A percentile compares a stretch with the other conserved stretches of the same genome.
These are phyloP conservation scores for Tuber brumale DNA, from an alignment of 495 filamentous ascomycete species.

Conservation along the genomic window DNA sequence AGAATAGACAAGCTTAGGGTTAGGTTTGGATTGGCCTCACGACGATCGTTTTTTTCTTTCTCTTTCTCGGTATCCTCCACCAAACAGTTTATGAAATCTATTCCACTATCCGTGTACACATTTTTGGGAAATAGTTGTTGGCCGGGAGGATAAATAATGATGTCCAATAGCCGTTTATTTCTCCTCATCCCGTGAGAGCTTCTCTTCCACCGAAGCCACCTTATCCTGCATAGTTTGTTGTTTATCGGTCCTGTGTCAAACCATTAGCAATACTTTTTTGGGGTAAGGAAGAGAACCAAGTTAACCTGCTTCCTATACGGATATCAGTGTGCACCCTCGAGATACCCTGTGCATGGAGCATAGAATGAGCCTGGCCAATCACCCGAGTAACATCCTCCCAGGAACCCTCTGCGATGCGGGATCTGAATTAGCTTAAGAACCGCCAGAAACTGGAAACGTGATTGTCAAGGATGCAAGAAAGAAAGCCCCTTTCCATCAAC, in stretches of 20 bases:
- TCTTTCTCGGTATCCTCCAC: background rate
- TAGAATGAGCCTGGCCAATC: conserved; percentile 81
- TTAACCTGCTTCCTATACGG: conserved; percentile 72
- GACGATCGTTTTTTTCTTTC: background rate
- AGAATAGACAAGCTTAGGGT: background rate
- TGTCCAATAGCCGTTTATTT: conserved; percentile 5
- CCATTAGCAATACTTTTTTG: conserved; percentile 8
- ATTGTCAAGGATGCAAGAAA: background rate
- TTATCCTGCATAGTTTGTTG: conserved; percentile 32
- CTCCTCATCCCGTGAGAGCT: conserved; percentile 21
- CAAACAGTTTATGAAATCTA: conserved; percentile 1
- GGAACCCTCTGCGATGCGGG: conserved; percentile 59
- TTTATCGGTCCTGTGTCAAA: conserved; percentile 38
- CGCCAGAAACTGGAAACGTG: conserved; percentile 13
- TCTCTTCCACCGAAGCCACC: conserved; percentile 37
- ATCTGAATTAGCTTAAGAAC: conserved; percentile 2
- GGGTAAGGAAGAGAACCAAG: conserved; percentile 12
- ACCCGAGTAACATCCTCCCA: conserved; percentile 84
- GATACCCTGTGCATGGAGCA: conserved; percentile 75
- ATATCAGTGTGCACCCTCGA: conserved; percentile 85
- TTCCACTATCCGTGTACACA: background rate
- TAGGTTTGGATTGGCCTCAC: conserved; percentile 1
- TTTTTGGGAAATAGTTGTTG: background rate
- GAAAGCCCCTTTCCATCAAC: conserved; percentile 36
- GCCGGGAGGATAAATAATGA: background rate